Evolutionary conservation across 257 asterid species (phyloP), one percentile per base, ranked within the genome.

Genomic region (Solanum virginianum): DNA sequence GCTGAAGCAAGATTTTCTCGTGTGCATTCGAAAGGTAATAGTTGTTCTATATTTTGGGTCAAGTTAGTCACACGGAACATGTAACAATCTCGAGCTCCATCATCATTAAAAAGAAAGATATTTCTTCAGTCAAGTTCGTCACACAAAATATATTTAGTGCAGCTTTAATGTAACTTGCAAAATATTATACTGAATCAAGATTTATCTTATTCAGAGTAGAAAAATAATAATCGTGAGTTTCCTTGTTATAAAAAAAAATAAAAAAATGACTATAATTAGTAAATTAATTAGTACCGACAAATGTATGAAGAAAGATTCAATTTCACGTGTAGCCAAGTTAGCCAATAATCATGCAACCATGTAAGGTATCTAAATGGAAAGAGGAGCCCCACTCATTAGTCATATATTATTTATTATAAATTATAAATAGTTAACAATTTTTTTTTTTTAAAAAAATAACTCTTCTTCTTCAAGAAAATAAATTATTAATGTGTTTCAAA

Each of bases 301-400:
- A 15, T 53, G 65, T 53, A 26, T 0, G 49, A 79, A 54, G 65
- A 79, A 79, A 79, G 49, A 32, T 47, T 77, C 49, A 53, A 77
- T 77, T 77, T 77, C 82, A 77, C 82, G 82, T 77, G 82, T 77
- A 26, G 82, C 26, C 45, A 26, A 75, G 81, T 75, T 75, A 47
- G 43, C 62, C 82, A 24, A 75, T 75, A 75, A 53, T 77, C 82
- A 53, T 26, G 82, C 82, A 77, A 24, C 82, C 65, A 53, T 77
- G 82, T 77, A 77, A 77, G 82, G 82, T 53, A 11, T n/a, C 80
- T 43, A 72, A 72, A 41, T n/a, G 10, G 16, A 41, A 24, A 51
- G 65, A 79, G 65, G 82, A 16, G 49, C 65, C 82, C 82, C 82
- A 79, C 82, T 77, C 17, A 77, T 77, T 51, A 24, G 2, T 26